Percentiles rank a stretch among this genome's conserved stretches.
Conservation (phyloP, 1,139 yeast species). For the Sporopachydermia cereana region DNA sequence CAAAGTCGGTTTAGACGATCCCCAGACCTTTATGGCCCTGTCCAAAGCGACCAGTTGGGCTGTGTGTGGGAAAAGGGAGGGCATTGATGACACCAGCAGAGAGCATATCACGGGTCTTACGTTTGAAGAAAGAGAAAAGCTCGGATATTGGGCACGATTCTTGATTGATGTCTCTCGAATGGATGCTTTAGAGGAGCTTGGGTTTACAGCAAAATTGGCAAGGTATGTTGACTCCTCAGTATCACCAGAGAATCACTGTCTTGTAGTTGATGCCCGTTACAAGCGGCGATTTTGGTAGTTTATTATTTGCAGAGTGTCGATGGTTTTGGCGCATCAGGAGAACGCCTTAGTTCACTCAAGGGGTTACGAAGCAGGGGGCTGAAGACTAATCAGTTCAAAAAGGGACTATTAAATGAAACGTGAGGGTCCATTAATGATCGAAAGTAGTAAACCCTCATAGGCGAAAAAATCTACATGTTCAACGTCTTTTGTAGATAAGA, state of each 20-base stretch:
- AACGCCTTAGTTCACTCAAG: too few relatives aligned
- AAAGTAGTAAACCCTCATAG: too few relatives aligned
- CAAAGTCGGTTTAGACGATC: slow-evolving; percentile 20
- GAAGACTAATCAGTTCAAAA: too few relatives aligned
- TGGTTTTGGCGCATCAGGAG: too few relatives aligned
- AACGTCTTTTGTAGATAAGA: too few relatives aligned
- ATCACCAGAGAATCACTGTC: slow-evolving; percentile 64
- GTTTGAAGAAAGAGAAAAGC: slow-evolving; percentile 35
- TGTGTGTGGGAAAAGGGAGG: slow-evolving; percentile 49
- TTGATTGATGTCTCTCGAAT: slow-evolving; percentile 52
- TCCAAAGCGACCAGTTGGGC: slow-evolving; percentile 80
- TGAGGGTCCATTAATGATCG: too few relatives aligned
- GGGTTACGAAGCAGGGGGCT: too few relatives aligned
- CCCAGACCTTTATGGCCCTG: slow-evolving; percentile 39
- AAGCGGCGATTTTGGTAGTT: too few relatives aligned
- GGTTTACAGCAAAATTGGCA: slow-evolving; percentile 35
- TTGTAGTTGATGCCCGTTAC: too few relatives aligned
- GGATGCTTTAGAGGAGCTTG: slow-evolving; percentile 31
- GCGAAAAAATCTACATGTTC: too few relatives aligned
- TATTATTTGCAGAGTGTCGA: too few relatives aligned
- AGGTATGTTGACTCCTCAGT: slow-evolving; percentile 45
- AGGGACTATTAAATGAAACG: too few relatives aligned
- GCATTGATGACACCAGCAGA: slow-evolving; percentile 23
- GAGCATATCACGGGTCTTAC: slow-evolving; percentile 34
- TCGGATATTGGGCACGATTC: slow-evolving; percentile 61